Evolutionary conservation across 2,329 filamentous ascomycete species (phyloP).

Genomic region (Penicillium griseofulvum): DNA sequence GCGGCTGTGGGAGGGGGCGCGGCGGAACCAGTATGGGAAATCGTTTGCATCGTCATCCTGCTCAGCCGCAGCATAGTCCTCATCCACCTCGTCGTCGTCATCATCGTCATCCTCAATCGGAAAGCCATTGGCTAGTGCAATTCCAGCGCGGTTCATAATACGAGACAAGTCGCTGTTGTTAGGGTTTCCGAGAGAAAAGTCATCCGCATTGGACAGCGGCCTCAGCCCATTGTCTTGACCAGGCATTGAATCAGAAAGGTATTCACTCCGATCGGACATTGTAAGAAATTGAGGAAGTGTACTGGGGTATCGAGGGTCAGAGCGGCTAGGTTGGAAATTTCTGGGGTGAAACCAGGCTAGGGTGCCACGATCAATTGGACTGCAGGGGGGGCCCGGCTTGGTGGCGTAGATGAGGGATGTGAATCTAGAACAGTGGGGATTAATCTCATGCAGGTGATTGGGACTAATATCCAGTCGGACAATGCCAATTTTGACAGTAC

Average conservation of each 20-base stretch:
- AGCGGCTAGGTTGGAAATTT: slow-evolving; percentile 2
- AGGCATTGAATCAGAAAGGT: slow-evolving; percentile 30
- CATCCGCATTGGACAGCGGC: slow-evolving; percentile 33
- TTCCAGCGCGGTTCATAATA: slow-evolving; percentile 27
- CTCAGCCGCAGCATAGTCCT: slow-evolving; percentile 44
- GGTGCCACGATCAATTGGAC: slow-evolving; percentile 10
- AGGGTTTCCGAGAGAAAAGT: slow-evolving; percentile 25
- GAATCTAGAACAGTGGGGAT: slow-evolving; percentile 25
- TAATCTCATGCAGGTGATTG: slow-evolving; percentile 18
- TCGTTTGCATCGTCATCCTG: slow-evolving; percentile 43
- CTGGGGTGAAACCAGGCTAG: slow-evolving; percentile 6
- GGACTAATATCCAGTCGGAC: not conserved
- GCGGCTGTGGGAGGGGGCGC: slow-evolving; percentile 37
- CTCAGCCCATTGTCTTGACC: slow-evolving; percentile 26
- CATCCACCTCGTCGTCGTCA: slow-evolving; percentile 37
- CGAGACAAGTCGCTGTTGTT: slow-evolving; percentile 30
- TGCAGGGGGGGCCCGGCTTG: slow-evolving; percentile 18
- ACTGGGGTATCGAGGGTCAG: not conserved
- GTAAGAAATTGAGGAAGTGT: slow-evolving; percentile 1
- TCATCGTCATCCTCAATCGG: slow-evolving; percentile 32
- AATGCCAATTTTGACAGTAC: not conserved
- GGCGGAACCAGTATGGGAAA: slow-evolving; percentile 43
- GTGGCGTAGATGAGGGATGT: slow-evolving; percentile 21
- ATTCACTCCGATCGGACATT: slow-evolving; percentile 33
- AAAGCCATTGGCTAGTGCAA: slow-evolving; percentile 31